phyloP scores from a whole-genome alignment of 148 eudicot genomes.

The Arbutus unedo region DNA sequence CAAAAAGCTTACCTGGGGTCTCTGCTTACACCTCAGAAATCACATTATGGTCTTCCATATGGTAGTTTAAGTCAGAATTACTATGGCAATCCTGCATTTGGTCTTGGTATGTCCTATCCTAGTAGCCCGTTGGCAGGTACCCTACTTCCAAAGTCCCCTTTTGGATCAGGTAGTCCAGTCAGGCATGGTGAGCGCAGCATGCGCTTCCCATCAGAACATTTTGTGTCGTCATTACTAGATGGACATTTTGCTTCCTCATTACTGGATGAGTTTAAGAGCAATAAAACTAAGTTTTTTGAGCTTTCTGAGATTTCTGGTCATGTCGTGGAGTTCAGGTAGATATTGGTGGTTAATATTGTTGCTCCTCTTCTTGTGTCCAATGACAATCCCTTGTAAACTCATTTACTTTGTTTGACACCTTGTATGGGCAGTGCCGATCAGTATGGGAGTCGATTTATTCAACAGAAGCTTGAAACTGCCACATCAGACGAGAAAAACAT shows the following conservation, averaged over 20 bases:
- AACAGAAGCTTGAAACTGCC: constrained; percentile 86
- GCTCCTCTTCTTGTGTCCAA: background rate
- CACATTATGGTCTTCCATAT: constrained; percentile 56
- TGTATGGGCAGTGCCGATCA: constrained; percentile 66
- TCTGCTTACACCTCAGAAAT: constrained; percentile 65
- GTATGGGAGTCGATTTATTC: constrained; percentile 88
- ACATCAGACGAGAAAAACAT: constrained; percentile 65
- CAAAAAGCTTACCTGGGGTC: constrained; percentile 75
- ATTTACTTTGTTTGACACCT: constrained; percentile 12
- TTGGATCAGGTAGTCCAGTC: constrained; percentile 63
- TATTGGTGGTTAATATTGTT: constrained; percentile 11
- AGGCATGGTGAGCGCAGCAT: constrained; percentile 68
- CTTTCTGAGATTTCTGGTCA: constrained; percentile 80
- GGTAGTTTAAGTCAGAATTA: constrained; percentile 62
- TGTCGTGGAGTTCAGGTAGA: constrained; percentile 79
- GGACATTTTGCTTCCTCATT: constrained; percentile 63
- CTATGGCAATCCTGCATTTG: constrained; percentile 57
- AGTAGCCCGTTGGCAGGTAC: constrained; percentile 59
- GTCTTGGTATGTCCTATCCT: constrained; percentile 62
- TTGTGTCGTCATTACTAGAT: constrained; percentile 58
- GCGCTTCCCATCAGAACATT: constrained; percentile 48
- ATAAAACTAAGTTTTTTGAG: constrained; percentile 77
- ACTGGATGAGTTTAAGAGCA: constrained; percentile 80
- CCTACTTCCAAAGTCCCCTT: constrained; percentile 62
- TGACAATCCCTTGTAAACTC: background rate